phyloP scores from a whole-genome alignment of 768 basidiomycete genomes.

The Exsudoporus frostii region DNA sequence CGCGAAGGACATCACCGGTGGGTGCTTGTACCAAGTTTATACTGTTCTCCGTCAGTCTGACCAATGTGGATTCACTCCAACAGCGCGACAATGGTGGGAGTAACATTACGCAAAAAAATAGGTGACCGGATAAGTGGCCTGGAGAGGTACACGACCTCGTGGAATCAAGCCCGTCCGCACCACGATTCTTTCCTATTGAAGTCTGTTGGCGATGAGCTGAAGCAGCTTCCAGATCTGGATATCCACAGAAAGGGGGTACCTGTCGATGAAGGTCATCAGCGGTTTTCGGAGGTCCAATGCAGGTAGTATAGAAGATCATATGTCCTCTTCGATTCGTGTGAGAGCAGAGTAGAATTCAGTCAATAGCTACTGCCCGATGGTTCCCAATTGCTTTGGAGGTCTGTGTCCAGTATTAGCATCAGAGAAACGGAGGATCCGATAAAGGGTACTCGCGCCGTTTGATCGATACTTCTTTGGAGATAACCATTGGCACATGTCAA shows the following conservation, averaged over 20 bases:
- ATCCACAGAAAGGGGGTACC: background rate
- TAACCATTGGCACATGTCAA: slow-evolving; percentile 12
- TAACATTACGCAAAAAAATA: slow-evolving; percentile 12
- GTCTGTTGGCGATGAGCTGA: slow-evolving; percentile 4
- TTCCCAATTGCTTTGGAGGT: background rate
- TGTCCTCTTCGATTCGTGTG: background rate
- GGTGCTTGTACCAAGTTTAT: slow-evolving; percentile 8
- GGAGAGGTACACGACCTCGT: slow-evolving; percentile 19
- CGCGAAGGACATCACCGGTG: slow-evolving; percentile 8
- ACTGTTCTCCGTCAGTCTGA: slow-evolving; percentile 1
- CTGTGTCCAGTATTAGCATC: background rate
- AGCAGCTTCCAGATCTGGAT: slow-evolving; percentile 11
- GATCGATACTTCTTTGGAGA: slow-evolving; percentile 13
- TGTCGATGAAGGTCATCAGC: background rate
- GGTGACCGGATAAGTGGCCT: slow-evolving; percentile 5
- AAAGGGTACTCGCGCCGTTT: background rate
- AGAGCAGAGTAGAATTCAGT: background rate
- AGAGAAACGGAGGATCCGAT: slow-evolving; percentile 1
- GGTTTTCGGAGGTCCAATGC: slow-evolving; percentile 6
- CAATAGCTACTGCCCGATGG: background rate
- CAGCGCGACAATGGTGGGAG: slow-evolving; percentile 15
- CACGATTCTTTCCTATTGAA: slow-evolving; percentile 18
- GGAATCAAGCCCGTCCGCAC: slow-evolving; percentile 9
- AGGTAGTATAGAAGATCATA: background rate
- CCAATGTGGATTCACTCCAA: slow-evolving; percentile 1